Conservation (phyloP, 768 basidiomycete genomes). For the Mrakia gelida region DNA sequence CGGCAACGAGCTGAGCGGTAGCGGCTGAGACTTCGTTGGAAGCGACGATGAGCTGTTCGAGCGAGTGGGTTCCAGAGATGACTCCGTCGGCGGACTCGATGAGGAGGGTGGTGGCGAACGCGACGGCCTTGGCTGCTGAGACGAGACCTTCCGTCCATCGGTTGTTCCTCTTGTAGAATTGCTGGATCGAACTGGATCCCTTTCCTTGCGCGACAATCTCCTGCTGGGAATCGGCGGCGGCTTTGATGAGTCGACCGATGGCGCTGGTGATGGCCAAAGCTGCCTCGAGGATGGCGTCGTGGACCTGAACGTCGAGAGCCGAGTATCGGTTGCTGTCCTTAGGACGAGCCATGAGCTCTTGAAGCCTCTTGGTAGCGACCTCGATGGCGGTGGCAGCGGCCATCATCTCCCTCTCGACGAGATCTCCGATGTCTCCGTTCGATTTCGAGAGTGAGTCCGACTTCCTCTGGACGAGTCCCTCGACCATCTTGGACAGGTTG, state of each 20-base stretch:
- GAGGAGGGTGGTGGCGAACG: slow-evolving; percentile 88
- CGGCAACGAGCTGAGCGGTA: slow-evolving; percentile 96
- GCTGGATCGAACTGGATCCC: slow-evolving; percentile 84
- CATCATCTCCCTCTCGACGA: slow-evolving; percentile 95
- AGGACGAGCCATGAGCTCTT: slow-evolving; percentile 85
- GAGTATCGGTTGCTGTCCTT: slow-evolving; percentile 81
- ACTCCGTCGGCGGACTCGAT: slow-evolving; percentile 99
- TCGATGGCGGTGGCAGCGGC: slow-evolving; percentile 91
- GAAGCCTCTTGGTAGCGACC: slow-evolving; percentile 79
- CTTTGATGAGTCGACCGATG: slow-evolving; percentile 88
- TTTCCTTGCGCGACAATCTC: slow-evolving; percentile 95
- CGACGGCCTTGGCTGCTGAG: slow-evolving; percentile 94
- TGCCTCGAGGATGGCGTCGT: slow-evolving; percentile 91
- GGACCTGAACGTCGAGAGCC: slow-evolving; percentile 89
- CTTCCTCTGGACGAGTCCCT: slow-evolving; percentile 78
- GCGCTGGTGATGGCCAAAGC: slow-evolving; percentile 94
- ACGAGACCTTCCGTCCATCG: slow-evolving; percentile 99
- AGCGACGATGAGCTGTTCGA: slow-evolving; percentile 99
- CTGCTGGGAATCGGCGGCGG: slow-evolving; percentile 95
- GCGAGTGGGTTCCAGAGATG: slow-evolving; percentile 88
- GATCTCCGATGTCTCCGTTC: slow-evolving; percentile 89
- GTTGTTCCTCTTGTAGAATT: slow-evolving; percentile 99
- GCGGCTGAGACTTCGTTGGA: slow-evolving; percentile 97
- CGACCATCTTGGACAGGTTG: slow-evolving; percentile 82
- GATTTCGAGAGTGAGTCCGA: slow-evolving; percentile 66